Evolutionary conservation across 208 protist species (phyloP).

Genomic region (Blechomonas ayalai): DNA sequence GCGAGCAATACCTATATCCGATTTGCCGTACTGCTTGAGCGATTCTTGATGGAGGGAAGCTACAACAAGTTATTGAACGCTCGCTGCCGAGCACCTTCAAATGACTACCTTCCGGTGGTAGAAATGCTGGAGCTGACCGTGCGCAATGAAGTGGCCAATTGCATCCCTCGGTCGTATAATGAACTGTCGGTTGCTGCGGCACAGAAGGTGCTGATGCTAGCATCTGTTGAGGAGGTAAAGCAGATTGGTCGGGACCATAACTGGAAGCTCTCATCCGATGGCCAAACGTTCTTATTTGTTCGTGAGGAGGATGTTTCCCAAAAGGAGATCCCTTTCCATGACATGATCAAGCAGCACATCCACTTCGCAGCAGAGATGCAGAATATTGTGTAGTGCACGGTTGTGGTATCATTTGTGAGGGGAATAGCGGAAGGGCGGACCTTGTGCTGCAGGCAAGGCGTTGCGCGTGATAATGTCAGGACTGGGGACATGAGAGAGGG

Average conservation of each 20-base stretch:
- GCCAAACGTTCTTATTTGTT: constrained; percentile 59
- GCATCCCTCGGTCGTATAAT: constrained; percentile 83
- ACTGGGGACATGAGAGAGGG: too few relatives aligned
- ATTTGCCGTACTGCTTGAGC: constrained; percentile 83
- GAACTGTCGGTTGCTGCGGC: constrained; percentile 62
- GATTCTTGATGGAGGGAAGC: constrained; percentile 91
- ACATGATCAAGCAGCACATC: constrained; percentile 75
- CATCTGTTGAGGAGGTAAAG: constrained; percentile 53
- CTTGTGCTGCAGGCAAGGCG: too few relatives aligned
- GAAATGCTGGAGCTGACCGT: constrained; percentile 87
- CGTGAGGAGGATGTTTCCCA: constrained; percentile 68
- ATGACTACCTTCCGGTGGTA: constrained; percentile 86
- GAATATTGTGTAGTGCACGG: constrained; percentile 62
- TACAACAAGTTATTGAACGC: constrained; percentile 90
- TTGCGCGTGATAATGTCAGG: too few relatives aligned
- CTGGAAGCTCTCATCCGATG: constrained; percentile 50
- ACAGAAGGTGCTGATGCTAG: constrained; percentile 85
- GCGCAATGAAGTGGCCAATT: constrained; percentile 83
- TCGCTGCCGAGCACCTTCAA: constrained; percentile 78
- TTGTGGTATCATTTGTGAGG: too few relatives aligned
- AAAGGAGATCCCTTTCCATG: constrained; percentile 70
- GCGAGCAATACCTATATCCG: constrained; percentile 69
- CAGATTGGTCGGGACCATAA: constrained; percentile 46
- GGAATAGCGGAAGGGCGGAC: too few relatives aligned
- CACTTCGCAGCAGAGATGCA: constrained; percentile 72